Evolutionary conservation across 2,329 filamentous ascomycete genomes (phyloP), one percentile per base, ranked within the genome.

Genomic region (Cladosporium sphaerospermum): DNA sequence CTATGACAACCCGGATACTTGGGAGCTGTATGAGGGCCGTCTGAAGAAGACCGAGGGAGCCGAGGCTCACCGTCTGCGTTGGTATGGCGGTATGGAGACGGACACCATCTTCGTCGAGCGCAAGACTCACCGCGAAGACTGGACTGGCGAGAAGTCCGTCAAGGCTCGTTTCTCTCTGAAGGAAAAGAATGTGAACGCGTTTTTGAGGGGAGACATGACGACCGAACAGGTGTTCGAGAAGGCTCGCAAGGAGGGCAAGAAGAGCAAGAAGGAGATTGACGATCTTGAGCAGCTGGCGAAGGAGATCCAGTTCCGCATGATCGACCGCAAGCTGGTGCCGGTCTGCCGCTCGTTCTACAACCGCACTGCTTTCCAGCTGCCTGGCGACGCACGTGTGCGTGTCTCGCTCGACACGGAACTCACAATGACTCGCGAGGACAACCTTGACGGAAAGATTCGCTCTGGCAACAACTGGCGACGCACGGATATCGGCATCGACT

Each of bases 111-210:
- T 97, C 65, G 86, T 99, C 19, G 93, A 99, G 76, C 83, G 93
- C 57, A 99, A 99, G 74, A 99, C 93, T 1, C 93, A 99, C 75
- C 86, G 93, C 37, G 93, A 99, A 71, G 93, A 99, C 70, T 99
- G 93, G 93, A 99, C 93, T 0, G 93, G 93, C 54, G 93, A 99
- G 70, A 96, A 97, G 74, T 97, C 92, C 1, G 93, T 99, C 73
- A 99, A 99, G 75, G 92, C 93, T 41, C 87, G 93, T 41, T 99
- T 99, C 67, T 80, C 88, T 8, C 78, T 93, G 59, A 97, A 99
- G 75, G 93, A 99, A 75, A 99, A 99, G 79, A 88, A 96, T 58
- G 86, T 99, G 66, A 97, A 97, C 66, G 80, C 89, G 11, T 99
- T 91, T 69, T 76, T 99, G 71, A 79, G 79, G 47, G 93, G 93